phyloP scores from a whole-genome alignment of 768 basidiomycete genomes.

The Tylopilus plumbeoviolaceoides region DNA sequence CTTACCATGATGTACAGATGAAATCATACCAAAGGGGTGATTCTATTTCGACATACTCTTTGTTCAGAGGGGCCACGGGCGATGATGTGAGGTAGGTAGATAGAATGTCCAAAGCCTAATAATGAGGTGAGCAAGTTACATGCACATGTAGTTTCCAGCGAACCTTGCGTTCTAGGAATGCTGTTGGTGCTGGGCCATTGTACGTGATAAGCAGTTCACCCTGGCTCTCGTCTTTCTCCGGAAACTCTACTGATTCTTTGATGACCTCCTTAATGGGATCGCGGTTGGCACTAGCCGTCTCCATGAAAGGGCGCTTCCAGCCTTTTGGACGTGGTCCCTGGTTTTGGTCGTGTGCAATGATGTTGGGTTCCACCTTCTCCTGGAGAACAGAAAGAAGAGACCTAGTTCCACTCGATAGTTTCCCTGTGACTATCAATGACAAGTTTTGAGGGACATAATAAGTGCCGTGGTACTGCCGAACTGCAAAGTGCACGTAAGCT shows the following conservation, averaged over 20 bases:
- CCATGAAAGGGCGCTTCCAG: slow-evolving; percentile 94
- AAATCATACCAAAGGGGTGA: slow-evolving; percentile 74
- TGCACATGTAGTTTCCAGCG: slow-evolving; percentile 1
- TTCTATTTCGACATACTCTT: slow-evolving; percentile 90
- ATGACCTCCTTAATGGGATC: slow-evolving; percentile 48
- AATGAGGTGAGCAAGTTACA: slow-evolving; percentile 2
- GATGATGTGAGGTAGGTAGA: slow-evolving; percentile 88
- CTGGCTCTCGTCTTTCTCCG: slow-evolving; percentile 93
- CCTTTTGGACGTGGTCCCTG: slow-evolving; percentile 65
- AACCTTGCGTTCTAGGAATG: slow-evolving; percentile 71
- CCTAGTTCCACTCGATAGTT: slow-evolving; percentile 68
- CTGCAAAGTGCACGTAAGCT: slow-evolving; percentile 40
- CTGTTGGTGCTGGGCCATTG: slow-evolving; percentile 70
- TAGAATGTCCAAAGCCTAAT: slow-evolving; percentile 78
- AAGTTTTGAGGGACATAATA: slow-evolving; percentile 96
- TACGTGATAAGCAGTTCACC: slow-evolving; percentile 81
- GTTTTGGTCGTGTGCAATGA: slow-evolving; percentile 71
- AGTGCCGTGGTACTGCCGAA: slow-evolving; percentile 80
- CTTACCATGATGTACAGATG: neutral
- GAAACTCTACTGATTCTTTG: slow-evolving; percentile 80
- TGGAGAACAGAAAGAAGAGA: slow-evolving; percentile 82
- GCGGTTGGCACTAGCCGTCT: slow-evolving; percentile 72
- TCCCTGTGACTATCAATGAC: slow-evolving; percentile 84
- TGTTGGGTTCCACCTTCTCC: slow-evolving; percentile 74
- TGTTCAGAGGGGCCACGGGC: slow-evolving; percentile 75